Conservation (phyloP, 805 yeast species). For the Priceomyces haplophilus region DNA sequence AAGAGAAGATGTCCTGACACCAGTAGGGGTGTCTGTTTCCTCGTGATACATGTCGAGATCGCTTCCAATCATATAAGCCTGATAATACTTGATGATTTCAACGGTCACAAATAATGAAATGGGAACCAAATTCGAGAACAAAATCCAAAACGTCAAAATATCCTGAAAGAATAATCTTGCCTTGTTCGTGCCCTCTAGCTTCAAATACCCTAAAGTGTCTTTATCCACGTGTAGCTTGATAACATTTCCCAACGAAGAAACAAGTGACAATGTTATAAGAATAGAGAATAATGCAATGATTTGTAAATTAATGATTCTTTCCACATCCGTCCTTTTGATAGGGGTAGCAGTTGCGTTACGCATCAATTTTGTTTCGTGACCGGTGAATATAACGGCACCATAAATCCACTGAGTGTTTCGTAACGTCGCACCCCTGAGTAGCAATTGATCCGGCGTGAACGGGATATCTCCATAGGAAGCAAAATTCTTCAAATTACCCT, state of each 20-base stretch:
- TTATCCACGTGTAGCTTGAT: conserved; percentile 58
- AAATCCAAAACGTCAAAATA: conserved; percentile 90
- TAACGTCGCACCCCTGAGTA: conserved; percentile 91
- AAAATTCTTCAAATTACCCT: conserved; percentile 72
- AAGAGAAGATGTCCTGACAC: conserved; percentile 89
- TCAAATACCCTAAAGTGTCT: conserved; percentile 57
- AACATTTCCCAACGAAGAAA: conserved; percentile 87
- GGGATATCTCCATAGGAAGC: conserved; percentile 55
- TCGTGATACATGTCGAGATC: conserved; percentile 92
- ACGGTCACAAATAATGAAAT: conserved; percentile 95
- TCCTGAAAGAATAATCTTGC: conserved; percentile 78
- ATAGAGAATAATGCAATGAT: conserved; percentile 84
- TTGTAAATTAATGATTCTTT: conserved; percentile 89
- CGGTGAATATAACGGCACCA: conserved; percentile 92
- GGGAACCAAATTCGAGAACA: conserved; percentile 96
- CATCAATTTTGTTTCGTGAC: conserved; percentile 97
- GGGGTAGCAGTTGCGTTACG: conserved; percentile 99
- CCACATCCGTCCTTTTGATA: conserved; percentile 94
- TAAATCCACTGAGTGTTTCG: conserved; percentile 94
- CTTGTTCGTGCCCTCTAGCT: conserved; percentile 64
- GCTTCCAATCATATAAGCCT: conserved; percentile 88
- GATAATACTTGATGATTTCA: conserved; percentile 92
- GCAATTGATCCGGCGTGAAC: conserved; percentile 83
- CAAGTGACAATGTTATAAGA: conserved; percentile 67
- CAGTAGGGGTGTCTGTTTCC: conserved; percentile 88